These are phyloP conservation scores for Coemansia sp. DNA, from an alignment of 192 early-diverging fungal species.

Conservation along the genomic window DNA sequence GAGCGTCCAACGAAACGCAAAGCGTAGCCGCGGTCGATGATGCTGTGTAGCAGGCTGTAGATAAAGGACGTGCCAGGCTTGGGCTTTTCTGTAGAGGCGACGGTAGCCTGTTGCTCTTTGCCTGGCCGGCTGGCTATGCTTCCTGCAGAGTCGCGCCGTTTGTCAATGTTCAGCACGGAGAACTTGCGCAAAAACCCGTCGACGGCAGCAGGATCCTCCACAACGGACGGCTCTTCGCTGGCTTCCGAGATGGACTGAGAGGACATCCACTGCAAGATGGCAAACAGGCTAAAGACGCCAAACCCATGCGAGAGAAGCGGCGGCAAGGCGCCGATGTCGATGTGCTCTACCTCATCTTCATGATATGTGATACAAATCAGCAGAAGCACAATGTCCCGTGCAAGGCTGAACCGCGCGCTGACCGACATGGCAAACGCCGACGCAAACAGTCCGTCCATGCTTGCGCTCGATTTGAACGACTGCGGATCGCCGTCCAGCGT, in stretches of 20 bases:
- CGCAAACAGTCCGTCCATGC: conserved; percentile 44
- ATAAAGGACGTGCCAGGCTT: conserved; percentile 7
- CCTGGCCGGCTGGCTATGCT: conserved; percentile 6
- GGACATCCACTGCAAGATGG: conserved; percentile 38
- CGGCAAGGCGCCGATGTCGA: conserved; percentile 12
- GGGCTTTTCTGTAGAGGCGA: too few relatives aligned
- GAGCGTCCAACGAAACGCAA: conserved; percentile 29
- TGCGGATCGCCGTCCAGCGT: conserved; percentile 9
- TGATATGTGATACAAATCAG: conserved; percentile 30
- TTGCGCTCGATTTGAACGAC: conserved; percentile 37
- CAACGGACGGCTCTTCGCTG: conserved; percentile 7
- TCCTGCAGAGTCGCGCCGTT: conserved; percentile 24
- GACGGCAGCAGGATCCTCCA: conserved; percentile 10
- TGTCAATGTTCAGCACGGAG: conserved; percentile 49
- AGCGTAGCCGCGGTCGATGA: conserved; percentile 17
- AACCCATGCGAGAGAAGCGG: conserved; percentile 20
- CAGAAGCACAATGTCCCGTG: conserved; percentile 32
- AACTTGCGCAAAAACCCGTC: conserved; percentile 50
- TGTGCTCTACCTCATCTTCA: neutral
- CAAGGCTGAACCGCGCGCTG: conserved; percentile 31
- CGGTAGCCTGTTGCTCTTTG: neutral
- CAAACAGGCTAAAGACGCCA: conserved; percentile 20
- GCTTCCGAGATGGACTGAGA: conserved; percentile 22
- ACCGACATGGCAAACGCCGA: conserved; percentile 31
- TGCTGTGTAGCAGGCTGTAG: conserved; percentile 47